Percentiles rank a stretch among this genome's conserved stretches.
phyloP scores from a whole-genome alignment of 805 yeast species.

The Kluyveromyces aestuarii region DNA sequence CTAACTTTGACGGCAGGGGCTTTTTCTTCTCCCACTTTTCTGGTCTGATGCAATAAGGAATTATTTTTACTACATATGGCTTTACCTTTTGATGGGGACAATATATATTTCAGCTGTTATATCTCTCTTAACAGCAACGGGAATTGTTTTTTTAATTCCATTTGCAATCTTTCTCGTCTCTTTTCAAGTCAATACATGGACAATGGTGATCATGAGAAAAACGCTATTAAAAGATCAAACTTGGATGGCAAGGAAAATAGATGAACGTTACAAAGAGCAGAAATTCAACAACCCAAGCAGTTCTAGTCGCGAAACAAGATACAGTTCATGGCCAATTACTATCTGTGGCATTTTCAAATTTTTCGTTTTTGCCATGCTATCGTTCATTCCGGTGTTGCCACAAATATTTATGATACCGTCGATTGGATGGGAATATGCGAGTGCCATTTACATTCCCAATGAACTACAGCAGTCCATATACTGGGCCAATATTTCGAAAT shows the following conservation, averaged over 20 bases:
- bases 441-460: constrained; percentile 1
- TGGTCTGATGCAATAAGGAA: constrained; percentile 3
- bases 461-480: background rate
- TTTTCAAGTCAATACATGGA: constrained; percentile 2
- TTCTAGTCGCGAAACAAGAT: background rate
- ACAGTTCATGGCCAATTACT: background rate
- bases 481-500: constrained; percentile 29
- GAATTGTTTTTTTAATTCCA: constrained; percentile 1
- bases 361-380: background rate
- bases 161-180: background rate
- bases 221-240: constrained; percentile 1
- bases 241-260: constrained; percentile 1
- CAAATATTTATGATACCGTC: background rate
- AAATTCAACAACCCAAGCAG: background rate
- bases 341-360: background rate
- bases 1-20: background rate
- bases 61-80: constrained; percentile 2
- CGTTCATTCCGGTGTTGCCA: background rate
- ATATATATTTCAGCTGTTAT: background rate
- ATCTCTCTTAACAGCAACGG: background rate
- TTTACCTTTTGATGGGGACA: background rate
- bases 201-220: background rate
- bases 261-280: background rate
- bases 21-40: background rate
- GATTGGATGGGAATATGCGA: constrained; percentile 1